Base-by-base conservation (phyloP, 306 rosid species). In the Carpinus fangiana region DNA sequence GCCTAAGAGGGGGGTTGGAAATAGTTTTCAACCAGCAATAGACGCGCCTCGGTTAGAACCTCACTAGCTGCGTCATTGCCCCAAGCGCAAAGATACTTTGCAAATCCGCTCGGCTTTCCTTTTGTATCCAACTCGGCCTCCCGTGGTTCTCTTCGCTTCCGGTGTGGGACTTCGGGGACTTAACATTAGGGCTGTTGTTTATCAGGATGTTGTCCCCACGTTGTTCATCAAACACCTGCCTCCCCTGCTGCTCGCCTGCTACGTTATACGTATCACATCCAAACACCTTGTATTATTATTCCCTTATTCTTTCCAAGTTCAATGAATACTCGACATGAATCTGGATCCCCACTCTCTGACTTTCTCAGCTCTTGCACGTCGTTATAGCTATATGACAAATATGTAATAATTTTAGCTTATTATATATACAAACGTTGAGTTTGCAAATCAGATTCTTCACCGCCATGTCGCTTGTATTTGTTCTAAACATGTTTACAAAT, bases 51-150 rank as follows among this genome's bases (percentile, higher is more conserved):
- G 7, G 43, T 38, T 38, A 38, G 43, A 38, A 38, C 43, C 5
- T 38, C 43, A 4, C 43, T 38, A 72, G 82, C 82, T 79, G 67
- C 78, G 82, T 72, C 82, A 79, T 79, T 79, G 82, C 82, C 82
- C 82, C 82, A 79, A 79, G 82, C 82, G 82, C 82, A 79, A 79
- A 79, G 82, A 79, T 79, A 0, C 2, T 0, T 0, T 0, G 0
- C 0, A 0, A 0, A 0, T 1, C 0, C 0, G 3, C 6, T 14
- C 0, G 1, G 36, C 65, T 48, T n/a, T 6, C 0, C 0, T 57
- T 80, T 75, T 69, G 70, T 75, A 5, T 10, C 1, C 14, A 11
- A 21, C 23, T 28, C 18, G 0, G 13, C 57, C 73, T 36, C 60
- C 7, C 2, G 2, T 28, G 0, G 11, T n/a, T 66, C 8, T 9